Percentiles rank a stretch among this genome's conserved stretches.
These are phyloP conservation scores for Vigna reflexopilosa DNA, from an alignment of 306 rosid genomes.

Conservation along the genomic window DNA sequence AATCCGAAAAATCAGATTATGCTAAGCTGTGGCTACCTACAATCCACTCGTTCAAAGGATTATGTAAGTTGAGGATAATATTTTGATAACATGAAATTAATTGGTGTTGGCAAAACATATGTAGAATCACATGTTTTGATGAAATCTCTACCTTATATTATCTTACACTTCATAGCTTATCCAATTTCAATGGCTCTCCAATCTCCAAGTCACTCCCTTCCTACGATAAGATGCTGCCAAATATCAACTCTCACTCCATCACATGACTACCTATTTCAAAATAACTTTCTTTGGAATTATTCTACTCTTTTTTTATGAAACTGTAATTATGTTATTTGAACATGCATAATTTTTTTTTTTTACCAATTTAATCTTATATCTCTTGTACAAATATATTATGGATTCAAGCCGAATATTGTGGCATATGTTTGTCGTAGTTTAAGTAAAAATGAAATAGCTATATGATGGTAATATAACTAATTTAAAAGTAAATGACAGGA, in stretches of 20 bases:
- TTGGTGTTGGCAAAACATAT: neutral
- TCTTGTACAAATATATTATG: neutral
- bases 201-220: constrained; percentile 41
- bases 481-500: neutral
- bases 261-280: constrained; percentile 35
- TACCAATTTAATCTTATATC: neutral
- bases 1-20: constrained; percentile 25
- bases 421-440: neutral
- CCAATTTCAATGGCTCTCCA: constrained; percentile 48
- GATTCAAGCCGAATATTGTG: neutral
- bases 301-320: neutral
- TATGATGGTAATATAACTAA: neutral
- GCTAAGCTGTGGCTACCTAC: constrained; percentile 39
- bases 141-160: constrained; percentile 38
- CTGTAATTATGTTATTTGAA: neutral
- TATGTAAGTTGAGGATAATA: constrained; percentile 44
- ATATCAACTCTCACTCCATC: constrained; percentile 33
- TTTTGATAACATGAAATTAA: constrained; percentile 44
- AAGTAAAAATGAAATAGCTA: neutral
- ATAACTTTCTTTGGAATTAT: constrained; percentile 21
- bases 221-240: constrained; percentile 40
- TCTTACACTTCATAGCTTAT: constrained; percentile 38
- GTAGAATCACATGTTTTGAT: constrained; percentile 46
- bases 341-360: neutral
- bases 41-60: constrained; percentile 42